Base-by-base conservation (phyloP, 148 eudicot genomes). In the Linanthus parryae region DNA sequence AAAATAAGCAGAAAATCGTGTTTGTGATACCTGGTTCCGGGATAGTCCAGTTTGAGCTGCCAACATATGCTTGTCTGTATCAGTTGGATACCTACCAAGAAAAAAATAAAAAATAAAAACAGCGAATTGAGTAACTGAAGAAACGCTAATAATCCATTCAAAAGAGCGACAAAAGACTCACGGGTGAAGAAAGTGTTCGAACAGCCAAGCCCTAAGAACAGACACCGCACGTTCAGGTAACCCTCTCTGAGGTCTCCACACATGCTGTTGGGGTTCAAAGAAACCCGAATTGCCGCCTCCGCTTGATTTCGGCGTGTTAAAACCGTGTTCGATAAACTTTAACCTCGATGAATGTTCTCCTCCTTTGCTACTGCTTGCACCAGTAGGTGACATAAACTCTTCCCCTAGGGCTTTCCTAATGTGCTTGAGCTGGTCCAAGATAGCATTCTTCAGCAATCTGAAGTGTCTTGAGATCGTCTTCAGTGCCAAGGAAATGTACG, bases 151-250 rank as follows among this genome's bases (percentile, higher is more conserved):
- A n/a, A n/a, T n/a, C n/a, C n/a, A n/a, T n/a, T n/a, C n/a, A n/a
- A n/a, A n/a, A n/a, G n/a, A n/a, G n/a, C n/a, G n/a, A n/a, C n/a
- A 31, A 26, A 20, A 10, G 11, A 81, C 89, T 73, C 69, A 88
- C 97, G 97, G 97, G 50, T 88, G 97, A 18, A 88, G 82, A 44
- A 88, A 88, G 65, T 88, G 97, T 13, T 88, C 94, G 38, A 84
- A 88, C 54, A 88, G 61, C 97, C 97, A 88, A 7, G 94, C 77
- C 33, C 86, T 47, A 3, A 88, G 89, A 33, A 88, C 73, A 7
- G 84, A 60, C 19, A 88, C 94, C 3, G 97, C 97, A 30, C 85
- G 81, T 65, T 88, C 97, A 2, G 97, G 97, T 22, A 88, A 84
- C 20, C 97, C 97, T 61, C 97, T 77, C 59, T 88, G 97, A 17